Evolutionary conservation across 2,329 filamentous ascomycete genomes (phyloP), one percentile per base, ranked within the genome.

Genomic region (Diaporthe ilicicola): DNA sequence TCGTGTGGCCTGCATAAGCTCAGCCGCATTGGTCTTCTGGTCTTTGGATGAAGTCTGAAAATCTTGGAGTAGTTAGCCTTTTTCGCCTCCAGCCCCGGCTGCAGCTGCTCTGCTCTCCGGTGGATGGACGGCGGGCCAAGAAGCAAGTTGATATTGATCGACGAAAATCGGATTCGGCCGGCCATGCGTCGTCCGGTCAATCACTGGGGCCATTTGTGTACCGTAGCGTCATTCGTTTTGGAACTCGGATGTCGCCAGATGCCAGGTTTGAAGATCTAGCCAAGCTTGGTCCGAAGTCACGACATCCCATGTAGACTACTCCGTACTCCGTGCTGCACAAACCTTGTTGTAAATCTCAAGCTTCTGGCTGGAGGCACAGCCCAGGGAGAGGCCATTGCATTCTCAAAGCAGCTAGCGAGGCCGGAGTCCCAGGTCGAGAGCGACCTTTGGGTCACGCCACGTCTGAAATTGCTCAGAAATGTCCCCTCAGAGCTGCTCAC

Each of bases 181-280:
- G 59, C 42, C 42, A 48, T 62, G 27, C 59, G 19, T 62, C 59
- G 59, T 62, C 59, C 59, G 59, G 59, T 64, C 44, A 50, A 64
- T 64, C 59, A 64, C 54, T 39, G 13, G 54, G n/a, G 55, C 55
- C 37, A 48, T 62, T 62, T 34, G 59, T 48, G 59, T 15, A 62
- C 42, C 59, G 59, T 62, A 62, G 42, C 42, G 59, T 48, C 22
- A 29, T 64, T 37, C 27, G 59, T 64, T 50, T 64, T 50, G 59
- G 44, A 64, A 64, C 59, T 64, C 59, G 59, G 59, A 64, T 64
- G 59, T 64, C 44, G 59, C 59, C 59, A 62, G 59, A 62, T 48
- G 59, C 59, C 59, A 62, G 59, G 59, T 62, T 62, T 62, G 59
- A 48, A 34, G 59, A 62, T 62, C 42, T 62, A 22, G 59, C 59